Base-by-base conservation (phyloP, 768 basidiomycete species). In the Nidula microcarpa region DNA sequence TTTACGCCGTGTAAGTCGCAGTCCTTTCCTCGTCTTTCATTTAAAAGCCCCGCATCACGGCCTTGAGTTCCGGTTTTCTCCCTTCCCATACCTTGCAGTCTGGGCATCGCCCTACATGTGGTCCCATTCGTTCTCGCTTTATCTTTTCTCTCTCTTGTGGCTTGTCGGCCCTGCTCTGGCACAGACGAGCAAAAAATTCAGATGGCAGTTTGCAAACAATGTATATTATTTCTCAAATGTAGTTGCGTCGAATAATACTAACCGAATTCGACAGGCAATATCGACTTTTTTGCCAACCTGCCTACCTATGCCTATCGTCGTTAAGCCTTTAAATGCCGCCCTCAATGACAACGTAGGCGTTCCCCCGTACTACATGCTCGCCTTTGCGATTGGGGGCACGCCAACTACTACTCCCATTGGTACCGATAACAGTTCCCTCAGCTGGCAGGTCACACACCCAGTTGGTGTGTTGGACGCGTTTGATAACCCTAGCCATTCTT, bases 291-390 rank as follows among this genome's bases (percentile, higher is more conserved):
- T 72, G 17, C 61, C 64, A 16, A 60, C 67, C 17, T 73, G 69
- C 53, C 46, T 53, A 33, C 41, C 57, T 16, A 34, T 71, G n/a
- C 48, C 52, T 6, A 64, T 72, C 47, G 34, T 62, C 33, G 63
- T 72, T 9, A 60, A 61, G 49, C 56, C 65, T n/a, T 60, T 55
- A 18, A 51, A 64, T 44, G 23, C 53, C n/a, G 55, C 50, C 10
- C 23, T 39, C 53, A 33, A 58, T 57, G 37, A 53, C 18, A 58
- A 57, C 39, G 50, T 37, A 11, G 65, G 63, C 2, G 51, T 59
- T 10, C 67, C 70, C 4, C 76, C 75, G 3, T 80, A 73, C 54
- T 71, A 71, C 55, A 64, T 79, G 64, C 64, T 79, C 11, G 72
- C 75, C 1, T 71, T 74, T 44, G 69, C 73, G 43, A 56, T 67